Evolutionary conservation across 306 rosid genomes (phyloP).

Genomic region (Fagus crenata): DNA sequence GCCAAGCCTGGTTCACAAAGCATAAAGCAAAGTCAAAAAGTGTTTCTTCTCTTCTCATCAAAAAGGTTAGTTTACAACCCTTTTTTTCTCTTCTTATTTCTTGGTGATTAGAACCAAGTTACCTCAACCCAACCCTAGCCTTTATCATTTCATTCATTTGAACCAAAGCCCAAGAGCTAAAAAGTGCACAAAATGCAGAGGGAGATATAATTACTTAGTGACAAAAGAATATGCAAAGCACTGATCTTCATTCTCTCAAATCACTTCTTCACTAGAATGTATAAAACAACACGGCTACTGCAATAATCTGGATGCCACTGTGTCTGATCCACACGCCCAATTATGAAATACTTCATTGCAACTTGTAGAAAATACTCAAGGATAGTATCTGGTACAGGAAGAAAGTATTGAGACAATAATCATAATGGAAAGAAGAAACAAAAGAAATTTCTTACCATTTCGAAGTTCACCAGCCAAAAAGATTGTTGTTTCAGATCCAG

Average conservation of each 20-base stretch:
- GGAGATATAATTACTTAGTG: slow-evolving; percentile 2
- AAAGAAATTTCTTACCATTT: slow-evolving; percentile 47
- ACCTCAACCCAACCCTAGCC: neutral
- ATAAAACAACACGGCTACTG: slow-evolving; percentile 72
- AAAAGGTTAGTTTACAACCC: neutral
- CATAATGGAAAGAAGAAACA: slow-evolving; percentile 1
- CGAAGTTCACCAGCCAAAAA: slow-evolving; percentile 80
- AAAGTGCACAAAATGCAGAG: slow-evolving; percentile 12
- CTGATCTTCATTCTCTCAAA: neutral
- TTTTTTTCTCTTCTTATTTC: neutral
- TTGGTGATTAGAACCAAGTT: neutral
- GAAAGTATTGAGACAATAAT: slow-evolving; percentile 14
- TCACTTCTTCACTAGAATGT: slow-evolving; percentile 66
- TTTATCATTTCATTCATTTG: neutral
- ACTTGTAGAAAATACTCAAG: slow-evolving; percentile 75
- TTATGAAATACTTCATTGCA: slow-evolving; percentile 58
- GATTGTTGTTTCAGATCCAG: slow-evolving; percentile 67
- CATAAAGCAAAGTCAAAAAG: neutral
- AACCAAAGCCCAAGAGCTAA: neutral
- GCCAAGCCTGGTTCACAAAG: neutral
- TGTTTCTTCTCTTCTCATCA: neutral
- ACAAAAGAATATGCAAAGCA: neutral
- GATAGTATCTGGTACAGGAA: slow-evolving; percentile 64
- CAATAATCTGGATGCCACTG: slow-evolving; percentile 78
- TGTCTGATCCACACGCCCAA: slow-evolving; percentile 74